Conservation (phyloP, 148 eudicot species). For the Camellia japonica region DNA sequence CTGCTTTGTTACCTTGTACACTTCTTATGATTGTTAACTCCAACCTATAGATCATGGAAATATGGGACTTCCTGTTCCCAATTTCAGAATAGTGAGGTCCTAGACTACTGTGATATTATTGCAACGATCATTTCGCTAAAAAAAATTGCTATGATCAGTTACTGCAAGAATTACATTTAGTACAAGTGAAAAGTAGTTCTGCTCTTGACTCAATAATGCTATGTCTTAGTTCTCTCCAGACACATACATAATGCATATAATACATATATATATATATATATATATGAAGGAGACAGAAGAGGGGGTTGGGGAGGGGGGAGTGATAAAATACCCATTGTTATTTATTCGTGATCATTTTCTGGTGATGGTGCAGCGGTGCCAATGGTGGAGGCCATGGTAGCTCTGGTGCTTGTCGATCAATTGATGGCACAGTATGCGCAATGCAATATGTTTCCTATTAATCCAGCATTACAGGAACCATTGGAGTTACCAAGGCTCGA, state of each 20-base stretch:
- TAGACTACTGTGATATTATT: no score
- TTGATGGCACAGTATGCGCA: slow-evolving; percentile 85
- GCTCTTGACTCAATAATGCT: neutral
- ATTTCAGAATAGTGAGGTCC: neutral
- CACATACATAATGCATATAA: no score
- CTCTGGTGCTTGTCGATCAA: slow-evolving; percentile 88
- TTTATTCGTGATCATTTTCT: slow-evolving; percentile 9
- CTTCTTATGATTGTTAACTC: neutral
- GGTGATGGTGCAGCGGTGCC: slow-evolving; percentile 76
- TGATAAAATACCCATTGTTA: no score
- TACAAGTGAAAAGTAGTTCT: neutral
- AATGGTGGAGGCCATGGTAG: slow-evolving; percentile 97
- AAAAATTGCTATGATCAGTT: no score
- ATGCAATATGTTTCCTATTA: slow-evolving; percentile 64
- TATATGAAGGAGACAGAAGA: neutral
- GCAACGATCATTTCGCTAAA: no score
- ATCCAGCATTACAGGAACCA: slow-evolving; percentile 65
- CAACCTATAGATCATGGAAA: neutral
- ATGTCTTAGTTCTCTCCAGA: no score
- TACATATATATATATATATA: no score
- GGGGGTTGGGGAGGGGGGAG: neutral
- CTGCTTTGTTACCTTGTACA: no score
- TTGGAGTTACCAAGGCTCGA: slow-evolving; percentile 31
- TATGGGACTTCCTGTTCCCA: neutral
- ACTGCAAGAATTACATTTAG: neutral